Evolutionary conservation across 164 flowering plant genomes (phyloP).

Genomic region (Vitis labrusca): DNA sequence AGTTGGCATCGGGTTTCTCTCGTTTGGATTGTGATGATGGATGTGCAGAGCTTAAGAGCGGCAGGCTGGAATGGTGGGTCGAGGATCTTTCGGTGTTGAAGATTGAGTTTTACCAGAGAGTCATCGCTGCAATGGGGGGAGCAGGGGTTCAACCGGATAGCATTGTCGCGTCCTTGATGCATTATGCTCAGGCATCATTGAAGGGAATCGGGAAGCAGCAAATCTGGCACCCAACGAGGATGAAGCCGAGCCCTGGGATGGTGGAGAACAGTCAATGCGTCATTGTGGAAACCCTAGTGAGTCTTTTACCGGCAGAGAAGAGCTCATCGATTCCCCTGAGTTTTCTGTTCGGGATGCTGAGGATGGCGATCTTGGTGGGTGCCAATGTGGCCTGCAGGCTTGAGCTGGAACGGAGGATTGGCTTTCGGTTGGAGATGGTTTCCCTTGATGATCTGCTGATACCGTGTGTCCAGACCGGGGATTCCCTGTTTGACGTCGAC

Average conservation of each 20-base stretch:
- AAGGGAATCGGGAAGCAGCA: conserved; percentile 56
- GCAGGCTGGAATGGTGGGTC: conserved; percentile 65
- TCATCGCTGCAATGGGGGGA: conserved; percentile 54
- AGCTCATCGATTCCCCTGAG: conserved; percentile 41
- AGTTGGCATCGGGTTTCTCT: conserved; percentile 55
- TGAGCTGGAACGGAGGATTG: conserved; percentile 68
- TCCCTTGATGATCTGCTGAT: conserved; percentile 71
- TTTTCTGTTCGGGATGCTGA: conserved; percentile 69
- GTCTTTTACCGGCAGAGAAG: conserved; percentile 56
- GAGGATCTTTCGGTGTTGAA: conserved; percentile 57
- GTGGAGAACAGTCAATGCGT: conserved; percentile 41
- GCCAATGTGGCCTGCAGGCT: conserved; percentile 47
- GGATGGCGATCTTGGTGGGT: conserved; percentile 49
- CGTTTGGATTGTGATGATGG: conserved; percentile 38
- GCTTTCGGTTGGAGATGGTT: conserved; percentile 54
- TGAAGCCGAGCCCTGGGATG: conserved; percentile 24
- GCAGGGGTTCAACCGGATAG: conserved; percentile 48
- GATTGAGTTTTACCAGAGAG: conserved; percentile 51
- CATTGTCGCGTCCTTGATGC: conserved; percentile 52
- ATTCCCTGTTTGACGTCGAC: conserved; percentile 62
- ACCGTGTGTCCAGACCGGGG: conserved; percentile 52
- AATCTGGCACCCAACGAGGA: conserved; percentile 49
- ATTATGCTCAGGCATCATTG: conserved; percentile 59
- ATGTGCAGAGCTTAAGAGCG: conserved; percentile 34
- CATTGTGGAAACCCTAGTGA: conserved; percentile 58